phyloP scores from a whole-genome alignment of 495 filamentous ascomycete species.

The Aspergillus funiculosus region DNA sequence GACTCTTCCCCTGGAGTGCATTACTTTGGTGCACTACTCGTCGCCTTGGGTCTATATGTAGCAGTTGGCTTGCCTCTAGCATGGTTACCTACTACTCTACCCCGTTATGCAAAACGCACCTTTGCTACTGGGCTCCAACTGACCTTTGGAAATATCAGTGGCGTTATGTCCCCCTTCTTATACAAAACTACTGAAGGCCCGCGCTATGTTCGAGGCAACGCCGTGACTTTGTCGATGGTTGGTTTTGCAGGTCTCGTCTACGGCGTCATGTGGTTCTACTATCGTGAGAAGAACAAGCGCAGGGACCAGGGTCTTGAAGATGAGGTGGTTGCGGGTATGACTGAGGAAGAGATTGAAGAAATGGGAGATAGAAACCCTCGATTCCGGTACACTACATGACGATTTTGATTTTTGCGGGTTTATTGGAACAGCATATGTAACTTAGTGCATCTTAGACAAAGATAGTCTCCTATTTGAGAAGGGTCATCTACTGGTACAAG shows the following conservation, averaged over 20 bases:
- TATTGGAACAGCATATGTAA: too few species aligned
- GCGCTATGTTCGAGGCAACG: conserved; percentile 39
- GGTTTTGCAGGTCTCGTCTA: conserved; percentile 40
- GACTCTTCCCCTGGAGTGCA: conserved; percentile 54
- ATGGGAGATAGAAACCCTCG: conserved; percentile 64
- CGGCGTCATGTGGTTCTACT: conserved; percentile 50
- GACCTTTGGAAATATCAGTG: conserved; percentile 57
- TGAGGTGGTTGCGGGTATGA: conserved; percentile 47
- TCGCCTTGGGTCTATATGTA: conserved; percentile 67
- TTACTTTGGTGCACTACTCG: conserved; percentile 66
- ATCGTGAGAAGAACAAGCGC: conserved; percentile 48
- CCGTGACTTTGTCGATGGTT: conserved; percentile 43
- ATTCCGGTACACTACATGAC: conserved; percentile 52
- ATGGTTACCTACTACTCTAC: conserved; percentile 55
- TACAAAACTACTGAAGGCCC: conserved; percentile 38
- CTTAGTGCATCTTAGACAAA: too few species aligned
- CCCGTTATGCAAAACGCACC: conserved; percentile 67
- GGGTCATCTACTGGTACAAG: too few species aligned
- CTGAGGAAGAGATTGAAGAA: conserved; percentile 61
- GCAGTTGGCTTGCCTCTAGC: conserved; percentile 63
- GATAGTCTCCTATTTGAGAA: too few species aligned
- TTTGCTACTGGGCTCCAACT: conserved; percentile 65
- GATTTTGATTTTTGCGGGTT: neutral
- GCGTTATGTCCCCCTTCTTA: conserved; percentile 62
- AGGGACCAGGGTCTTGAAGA: conserved; percentile 50